These are phyloP conservation scores for Gossypium schwendimanii DNA, from an alignment of 441 rosid genomes.

Conservation along the genomic window DNA sequence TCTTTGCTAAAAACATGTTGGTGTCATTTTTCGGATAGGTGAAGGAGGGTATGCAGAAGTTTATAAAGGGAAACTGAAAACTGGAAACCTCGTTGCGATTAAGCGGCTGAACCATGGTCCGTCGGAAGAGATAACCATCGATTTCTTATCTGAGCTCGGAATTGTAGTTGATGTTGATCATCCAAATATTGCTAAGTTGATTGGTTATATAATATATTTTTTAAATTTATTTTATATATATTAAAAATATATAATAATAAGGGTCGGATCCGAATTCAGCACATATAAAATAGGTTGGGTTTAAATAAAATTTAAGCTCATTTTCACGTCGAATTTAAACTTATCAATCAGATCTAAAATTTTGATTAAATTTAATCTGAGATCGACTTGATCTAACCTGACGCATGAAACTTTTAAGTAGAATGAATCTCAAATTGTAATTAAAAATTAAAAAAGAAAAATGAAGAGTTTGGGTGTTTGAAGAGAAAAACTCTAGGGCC, in stretches of 20 bases:
- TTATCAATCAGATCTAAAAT: no score
- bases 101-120: constrained; percentile 66
- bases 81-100: constrained; percentile 62
- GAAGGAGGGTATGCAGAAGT: constrained; percentile 90
- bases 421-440: no score
- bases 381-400: no score
- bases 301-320: no score
- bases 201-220: constrained; percentile 36
- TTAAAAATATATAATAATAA: no score
- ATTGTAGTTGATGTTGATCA: constrained; percentile 80
- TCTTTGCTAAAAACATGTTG: background rate
- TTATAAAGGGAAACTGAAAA: constrained; percentile 56
- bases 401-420: no score
- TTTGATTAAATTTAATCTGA: no score
- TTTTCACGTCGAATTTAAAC: accelerated
- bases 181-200: constrained; percentile 76
- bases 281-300: no score
- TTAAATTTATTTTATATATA: no score
- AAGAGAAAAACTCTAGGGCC: background rate
- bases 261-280: no score
- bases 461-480: background rate
- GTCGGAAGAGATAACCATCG: constrained; percentile 77
- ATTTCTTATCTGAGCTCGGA: constrained; percentile 76
- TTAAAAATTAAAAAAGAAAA: background rate
- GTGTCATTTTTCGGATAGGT: constrained; percentile 43